Conservation (phyloP, 1,139 yeast genomes). For the Spathaspora sp. region DNA sequence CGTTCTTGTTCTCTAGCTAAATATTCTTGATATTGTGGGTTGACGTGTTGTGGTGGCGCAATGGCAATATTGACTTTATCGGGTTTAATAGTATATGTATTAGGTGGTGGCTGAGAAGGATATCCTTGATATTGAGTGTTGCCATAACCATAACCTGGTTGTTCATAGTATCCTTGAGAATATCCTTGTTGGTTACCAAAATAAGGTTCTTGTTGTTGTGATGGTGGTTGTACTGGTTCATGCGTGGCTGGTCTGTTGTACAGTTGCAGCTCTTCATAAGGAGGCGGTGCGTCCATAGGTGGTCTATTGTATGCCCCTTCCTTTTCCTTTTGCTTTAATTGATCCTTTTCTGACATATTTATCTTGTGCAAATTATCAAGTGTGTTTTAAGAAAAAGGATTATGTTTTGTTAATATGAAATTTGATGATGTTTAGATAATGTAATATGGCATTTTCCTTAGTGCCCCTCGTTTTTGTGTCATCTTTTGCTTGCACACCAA, state of each 20-base stretch:
- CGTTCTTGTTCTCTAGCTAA: constrained; percentile 34
- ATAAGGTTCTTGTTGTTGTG: constrained; percentile 9
- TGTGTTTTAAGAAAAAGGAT: too few species aligned
- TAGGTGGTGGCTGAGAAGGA: constrained; percentile 18
- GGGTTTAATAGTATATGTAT: constrained; percentile 33
- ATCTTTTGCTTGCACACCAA: not conserved
- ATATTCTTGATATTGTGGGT: constrained; percentile 39
- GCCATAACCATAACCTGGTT: constrained; percentile 1
- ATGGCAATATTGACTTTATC: constrained; percentile 36
- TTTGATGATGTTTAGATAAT: not conserved
- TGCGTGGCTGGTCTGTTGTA: constrained; percentile 7
- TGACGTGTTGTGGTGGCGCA: constrained; percentile 37
- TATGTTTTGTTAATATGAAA: not conserved
- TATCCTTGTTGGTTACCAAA: constrained; percentile 5
- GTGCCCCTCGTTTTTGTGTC: not conserved
- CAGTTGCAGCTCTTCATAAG: constrained; percentile 14
- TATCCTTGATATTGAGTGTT: not conserved
- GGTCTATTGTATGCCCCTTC: constrained; percentile 3
- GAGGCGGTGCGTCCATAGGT: constrained; percentile 14
- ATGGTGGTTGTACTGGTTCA: not conserved
- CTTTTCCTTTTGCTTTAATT: constrained; percentile 8
- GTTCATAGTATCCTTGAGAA: constrained; percentile 5
- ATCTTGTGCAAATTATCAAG: too few species aligned
- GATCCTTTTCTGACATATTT: constrained; percentile 11
- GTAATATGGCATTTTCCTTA: not conserved